phyloP scores from a whole-genome alignment of 2,329 filamentous ascomycete genomes.

The Botrytis byssoidea region DNA sequence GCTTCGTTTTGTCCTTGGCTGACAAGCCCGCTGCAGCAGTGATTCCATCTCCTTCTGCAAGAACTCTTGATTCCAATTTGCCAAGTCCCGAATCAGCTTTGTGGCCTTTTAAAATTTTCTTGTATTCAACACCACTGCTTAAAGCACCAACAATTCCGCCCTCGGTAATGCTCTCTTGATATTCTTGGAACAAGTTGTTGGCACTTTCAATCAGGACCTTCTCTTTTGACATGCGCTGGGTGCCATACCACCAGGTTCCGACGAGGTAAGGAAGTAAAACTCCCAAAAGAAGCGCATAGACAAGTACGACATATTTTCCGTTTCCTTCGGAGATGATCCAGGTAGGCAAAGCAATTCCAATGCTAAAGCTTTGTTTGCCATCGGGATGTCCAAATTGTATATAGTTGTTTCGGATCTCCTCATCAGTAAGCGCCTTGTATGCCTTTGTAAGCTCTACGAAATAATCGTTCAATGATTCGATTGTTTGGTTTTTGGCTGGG shows the following conservation, averaged over 20 bases:
- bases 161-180: slow-evolving; percentile 78
- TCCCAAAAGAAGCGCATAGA: slow-evolving; percentile 85
- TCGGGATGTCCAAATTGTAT: slow-evolving; percentile 95
- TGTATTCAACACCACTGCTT: slow-evolving; percentile 84
- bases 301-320: slow-evolving; percentile 88
- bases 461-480: slow-evolving; percentile 77
- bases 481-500: slow-evolving; percentile 81
- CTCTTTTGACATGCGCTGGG: slow-evolving; percentile 88
- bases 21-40: slow-evolving; percentile 59
- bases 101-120: slow-evolving; percentile 70
- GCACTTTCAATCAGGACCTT: slow-evolving; percentile 90
- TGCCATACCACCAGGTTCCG: slow-evolving; percentile 98
- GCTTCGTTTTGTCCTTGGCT: slow-evolving; percentile 69
- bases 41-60: slow-evolving; percentile 57
- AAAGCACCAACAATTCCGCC: slow-evolving; percentile 77
- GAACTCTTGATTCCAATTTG: slow-evolving; percentile 78
- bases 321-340: slow-evolving; percentile 91
- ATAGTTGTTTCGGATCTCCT: slow-evolving; percentile 96
- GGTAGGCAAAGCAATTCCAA: slow-evolving; percentile 92
- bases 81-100: slow-evolving; percentile 78
- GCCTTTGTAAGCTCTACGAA: slow-evolving; percentile 97
- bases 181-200: slow-evolving; percentile 91
- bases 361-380: slow-evolving; percentile 96
- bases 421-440: slow-evolving; percentile 96
- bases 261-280: slow-evolving; percentile 90